Base-by-base conservation (phyloP, 192 early-diverging fungal genomes). In the Pilobolus umbonatus region DNA sequence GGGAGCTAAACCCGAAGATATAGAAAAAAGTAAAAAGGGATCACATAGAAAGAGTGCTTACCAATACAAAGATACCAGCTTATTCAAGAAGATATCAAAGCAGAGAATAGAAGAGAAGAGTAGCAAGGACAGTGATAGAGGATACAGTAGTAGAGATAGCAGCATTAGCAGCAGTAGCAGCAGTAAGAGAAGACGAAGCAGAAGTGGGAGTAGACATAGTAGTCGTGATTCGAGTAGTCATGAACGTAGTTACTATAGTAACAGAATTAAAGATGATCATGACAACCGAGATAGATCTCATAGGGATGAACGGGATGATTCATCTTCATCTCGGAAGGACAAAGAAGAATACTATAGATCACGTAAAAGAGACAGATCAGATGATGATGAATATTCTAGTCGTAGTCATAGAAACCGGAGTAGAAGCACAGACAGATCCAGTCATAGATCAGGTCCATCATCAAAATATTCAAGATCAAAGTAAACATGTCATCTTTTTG, bases 1-100 rank as follows among this genome's bases (percentile, higher is more conserved):
- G n/a, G 93, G 93, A 25, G 93, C 93, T 1, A 86, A 86, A 57
- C 80, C 87, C 9, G 74, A 78, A 45, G 67, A 75, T 26, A 61
- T 75, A 9, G 73, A 76, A 17, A 69, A 75, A 30, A 74, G 78
- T 26, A 60, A 72, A 19, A 80, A 76, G 31, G 19, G 40, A 14
- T 26, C 61, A 28, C 22, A 46, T 12, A 45, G 47, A 28, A 24
- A 43, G 2, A 38, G 22, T 1, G 58, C 49, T 15, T 72, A 65
- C 42, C 38, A 66, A 43, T 59, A 51, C 34, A 62, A 62, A 25
- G 70, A 72, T 11, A 39, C 57, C 1, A 72, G 47, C 36, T 35
- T 72, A 43, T 60, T 72, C 22, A 64, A 65, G 25, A 64, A 65
- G 36, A 63, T 60, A 26, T 40, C 52, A 19, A 67, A 56, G 30